Percentiles rank a stretch among this genome's conserved stretches.
Conservation (phyloP, 768 basidiomycete species). For the Krasilnikovozyma curviuscula region DNA sequence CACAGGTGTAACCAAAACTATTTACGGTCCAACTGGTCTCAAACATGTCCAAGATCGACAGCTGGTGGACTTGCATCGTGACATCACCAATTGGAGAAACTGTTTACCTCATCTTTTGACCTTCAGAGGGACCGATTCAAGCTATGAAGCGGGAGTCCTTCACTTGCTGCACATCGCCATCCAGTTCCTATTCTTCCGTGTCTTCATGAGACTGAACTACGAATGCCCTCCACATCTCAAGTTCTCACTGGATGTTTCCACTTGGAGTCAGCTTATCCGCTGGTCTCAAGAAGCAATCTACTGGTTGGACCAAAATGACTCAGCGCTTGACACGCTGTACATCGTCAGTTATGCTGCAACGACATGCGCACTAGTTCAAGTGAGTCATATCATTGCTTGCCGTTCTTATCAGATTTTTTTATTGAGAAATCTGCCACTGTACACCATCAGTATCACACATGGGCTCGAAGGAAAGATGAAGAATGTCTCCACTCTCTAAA, state of each 20-base stretch:
- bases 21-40: constrained; percentile 59
- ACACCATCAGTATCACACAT: constrained; percentile 63
- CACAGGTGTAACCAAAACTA: constrained; percentile 8
- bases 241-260: constrained; percentile 42
- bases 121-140: neutral
- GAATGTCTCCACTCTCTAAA: constrained; percentile 54
- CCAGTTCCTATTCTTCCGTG: constrained; percentile 86
- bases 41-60: constrained; percentile 65
- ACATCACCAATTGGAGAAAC: constrained; percentile 42
- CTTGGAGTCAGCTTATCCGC: constrained; percentile 53
- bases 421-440: neutral
- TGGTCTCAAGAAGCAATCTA: constrained; percentile 66
- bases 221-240: constrained; percentile 43
- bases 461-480: constrained; percentile 60
- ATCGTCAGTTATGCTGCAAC: constrained; percentile 72
- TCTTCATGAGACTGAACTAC: constrained; percentile 76
- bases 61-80: constrained; percentile 37
- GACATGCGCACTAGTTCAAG: constrained; percentile 77
- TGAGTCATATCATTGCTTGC: constrained; percentile 24
- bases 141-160: constrained; percentile 42
- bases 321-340: constrained; percentile 5
- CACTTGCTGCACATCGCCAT: constrained; percentile 76
- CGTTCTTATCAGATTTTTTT: neutral
- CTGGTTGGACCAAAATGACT: constrained; percentile 67
- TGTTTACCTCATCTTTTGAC: neutral